Evolutionary conservation across 352 stramenopile genomes (phyloP), one percentile per base, ranked within the genome.

Genomic region (Phytophthora fragariaefolia): DNA sequence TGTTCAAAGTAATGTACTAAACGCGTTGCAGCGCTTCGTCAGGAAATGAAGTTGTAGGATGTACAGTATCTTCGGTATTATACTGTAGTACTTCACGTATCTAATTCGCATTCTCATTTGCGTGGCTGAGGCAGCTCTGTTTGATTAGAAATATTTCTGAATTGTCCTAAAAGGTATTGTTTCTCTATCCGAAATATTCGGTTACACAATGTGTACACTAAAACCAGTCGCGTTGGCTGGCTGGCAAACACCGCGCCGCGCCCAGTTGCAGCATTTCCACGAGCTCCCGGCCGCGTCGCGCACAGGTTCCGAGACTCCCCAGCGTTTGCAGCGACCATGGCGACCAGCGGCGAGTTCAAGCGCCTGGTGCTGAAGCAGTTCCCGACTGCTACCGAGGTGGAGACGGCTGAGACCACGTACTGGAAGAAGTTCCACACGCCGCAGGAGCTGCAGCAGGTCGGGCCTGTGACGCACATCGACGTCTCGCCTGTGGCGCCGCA

Each of bases 391-490:
- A 93, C 74, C 40, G 85, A 93, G 72, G 77, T 88, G 28, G 81
- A 92, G 67, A 92, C 86, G 22, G 76, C 76, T 7, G 89, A 96
- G 70, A 91, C 90, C 42, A 69, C 81, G 56, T 97, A 96, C 74
- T 97, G 89, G 89, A 92, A 92, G 53, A 96, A 95, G 74, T 95
- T 94, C 71, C 82, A 93, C 60, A 66, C 83, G 42, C 88, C 89
- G 32, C 72, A 92, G 58, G 89, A 95, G 66, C 73, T 95, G 40
- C 85, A 90, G 76, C 88, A 96, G 69, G 70, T 95, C n/a, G 89
- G 83, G 1, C 80, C 85, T 2, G 81, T 96, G 57, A 94, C 89
- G 23, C 83, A 93, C 72, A 91, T 96, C 45, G 89, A 96, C 59
- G 87, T 96, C 24, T 94, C 80, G 38, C 88, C 88, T 8, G 72